A percentile compares a stretch with the other conserved stretches of the same genome.
Evolutionary conservation across 495 filamentous ascomycete species (phyloP).

Genomic region (Penicillium crystallinum): DNA sequence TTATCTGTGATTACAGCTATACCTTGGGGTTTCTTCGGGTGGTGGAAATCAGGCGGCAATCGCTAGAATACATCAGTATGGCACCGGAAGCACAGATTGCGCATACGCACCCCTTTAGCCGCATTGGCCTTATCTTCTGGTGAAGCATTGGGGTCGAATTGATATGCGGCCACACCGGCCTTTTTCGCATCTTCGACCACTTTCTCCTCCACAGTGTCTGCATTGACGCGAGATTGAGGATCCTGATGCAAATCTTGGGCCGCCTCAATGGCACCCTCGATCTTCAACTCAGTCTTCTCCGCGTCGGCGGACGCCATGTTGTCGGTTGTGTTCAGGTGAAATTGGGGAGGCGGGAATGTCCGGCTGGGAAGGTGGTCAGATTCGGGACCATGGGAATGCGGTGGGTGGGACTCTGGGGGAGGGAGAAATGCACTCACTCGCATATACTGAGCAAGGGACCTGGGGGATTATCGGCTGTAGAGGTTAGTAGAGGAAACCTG

Average conservation of each 20-base stretch:
- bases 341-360: constrained; percentile 2
- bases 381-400: not conserved
- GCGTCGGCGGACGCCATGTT: constrained; percentile 37
- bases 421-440: not conserved
- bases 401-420: not conserved
- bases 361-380: not conserved
- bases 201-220: constrained; percentile 63
- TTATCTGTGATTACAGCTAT: constrained; percentile 70
- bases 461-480: not conserved
- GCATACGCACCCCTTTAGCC: constrained; percentile 63
- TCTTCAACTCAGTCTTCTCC: constrained; percentile 60
- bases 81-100: not conserved
- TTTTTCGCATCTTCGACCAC: constrained; percentile 70
- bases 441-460: not conserved
- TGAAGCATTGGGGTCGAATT: constrained; percentile 82
- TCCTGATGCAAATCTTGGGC: constrained; percentile 53
- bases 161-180: constrained; percentile 70
- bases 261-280: constrained; percentile 67
- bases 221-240: constrained; percentile 60
- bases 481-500: not conserved
- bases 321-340: constrained; percentile 16
- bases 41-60: constrained; percentile 59
- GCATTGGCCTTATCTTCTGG: constrained; percentile 79
- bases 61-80: constrained; percentile 35
- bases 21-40: constrained; percentile 58